A percentile compares a stretch with the other conserved stretches of the same genome.
phyloP scores from a whole-genome alignment of 1,284 basidiomycete genomes.

The Cutaneotrichosporon dermatis region DNA sequence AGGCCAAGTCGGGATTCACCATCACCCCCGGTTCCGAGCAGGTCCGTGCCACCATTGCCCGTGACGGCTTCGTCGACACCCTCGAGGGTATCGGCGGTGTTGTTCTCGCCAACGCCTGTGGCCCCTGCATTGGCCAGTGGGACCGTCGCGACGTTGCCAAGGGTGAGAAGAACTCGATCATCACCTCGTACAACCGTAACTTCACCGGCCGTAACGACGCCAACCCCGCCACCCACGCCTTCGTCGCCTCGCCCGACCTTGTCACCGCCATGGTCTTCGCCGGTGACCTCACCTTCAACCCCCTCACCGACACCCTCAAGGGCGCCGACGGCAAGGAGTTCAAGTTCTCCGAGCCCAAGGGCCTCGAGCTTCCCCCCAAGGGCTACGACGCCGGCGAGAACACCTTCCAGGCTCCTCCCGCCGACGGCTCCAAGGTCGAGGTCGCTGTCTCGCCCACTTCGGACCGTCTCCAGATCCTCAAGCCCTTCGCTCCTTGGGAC shows the following conservation, averaged over 20 bases:
- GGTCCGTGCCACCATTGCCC: conserved; percentile 93
- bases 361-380: conserved; percentile 85
- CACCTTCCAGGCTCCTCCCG: conserved; percentile 94
- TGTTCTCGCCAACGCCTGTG: conserved; percentile 97
- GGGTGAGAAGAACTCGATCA: conserved; percentile 95
- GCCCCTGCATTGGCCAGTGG: conserved; percentile 99
- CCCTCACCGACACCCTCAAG: conserved; percentile 81
- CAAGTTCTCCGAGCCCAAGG: conserved; percentile 88
- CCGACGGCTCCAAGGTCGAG: conserved; percentile 72
- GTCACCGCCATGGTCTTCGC: conserved; percentile 97
- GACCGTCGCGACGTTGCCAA: conserved; percentile 94
- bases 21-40: conserved; percentile 98
- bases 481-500: conserved; percentile 89
- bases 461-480: conserved; percentile 90
- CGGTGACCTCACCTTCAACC: conserved; percentile 94
- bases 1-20: conserved; percentile 90
- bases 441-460: conserved; percentile 85
- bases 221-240: conserved; percentile 97
- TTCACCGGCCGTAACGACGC: conserved; percentile 99
- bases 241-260: conserved; percentile 95
- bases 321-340: conserved; percentile 94
- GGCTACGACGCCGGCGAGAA: conserved; percentile 96
- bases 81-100: conserved; percentile 86
- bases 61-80: conserved; percentile 85
- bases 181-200: conserved; percentile 99